Base-by-base conservation (phyloP, 495 filamentous ascomycete species). In the Oleoguttula mirabilis region DNA sequence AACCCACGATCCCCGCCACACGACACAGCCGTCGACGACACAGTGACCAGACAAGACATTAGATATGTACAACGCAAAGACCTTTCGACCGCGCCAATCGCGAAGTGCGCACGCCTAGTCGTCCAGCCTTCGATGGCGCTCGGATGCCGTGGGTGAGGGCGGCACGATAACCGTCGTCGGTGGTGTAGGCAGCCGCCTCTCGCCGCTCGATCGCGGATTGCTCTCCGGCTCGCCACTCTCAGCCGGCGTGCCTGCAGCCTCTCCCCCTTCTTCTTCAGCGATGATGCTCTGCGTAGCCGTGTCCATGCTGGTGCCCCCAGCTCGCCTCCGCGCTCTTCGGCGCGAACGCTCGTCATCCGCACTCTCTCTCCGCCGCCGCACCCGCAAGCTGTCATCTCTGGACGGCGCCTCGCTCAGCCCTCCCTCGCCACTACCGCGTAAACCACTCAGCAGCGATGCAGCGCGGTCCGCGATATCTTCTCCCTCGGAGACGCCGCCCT, bases 401-500 rank as follows among this genome's bases (percentile, higher is more conserved):
- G 12, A 24, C n/a, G 38, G 38, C 1, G 31, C 24, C 10, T 41
- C 41, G 24, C 32, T 43, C 11, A 37, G 27, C 22, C 12, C 14
- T 22, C 48, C 70, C 14, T 71, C 73, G n/a, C 59, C 66, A 21
- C 69, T 71, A 23, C 69, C 63, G 37, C 82, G 68, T 55, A 94
- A 73, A 28, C 82, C 84, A 49, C 88, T 79, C 33, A 94, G 68
- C 61, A 94, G 69, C 45, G 75, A 76, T 15, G 84, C 85, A 6
- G 87, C 87, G 23, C 85, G 79, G 45, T 84, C 78, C 10, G 84
- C 87, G 24, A 94, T 69, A 47, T 88, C 82, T 60, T 83, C 81
- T 42, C 71, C 72, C 41, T 73, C 76, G 12, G 35, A 40, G 14
- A 32, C 48, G 4, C 10, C 39, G 14, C 25, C 39, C 16, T 57